A percentile compares a stretch with the other conserved stretches of the same genome.
Evolutionary conservation across 495 filamentous ascomycete genomes (phyloP).

Genomic region (Penicillium cinerascens): DNA sequence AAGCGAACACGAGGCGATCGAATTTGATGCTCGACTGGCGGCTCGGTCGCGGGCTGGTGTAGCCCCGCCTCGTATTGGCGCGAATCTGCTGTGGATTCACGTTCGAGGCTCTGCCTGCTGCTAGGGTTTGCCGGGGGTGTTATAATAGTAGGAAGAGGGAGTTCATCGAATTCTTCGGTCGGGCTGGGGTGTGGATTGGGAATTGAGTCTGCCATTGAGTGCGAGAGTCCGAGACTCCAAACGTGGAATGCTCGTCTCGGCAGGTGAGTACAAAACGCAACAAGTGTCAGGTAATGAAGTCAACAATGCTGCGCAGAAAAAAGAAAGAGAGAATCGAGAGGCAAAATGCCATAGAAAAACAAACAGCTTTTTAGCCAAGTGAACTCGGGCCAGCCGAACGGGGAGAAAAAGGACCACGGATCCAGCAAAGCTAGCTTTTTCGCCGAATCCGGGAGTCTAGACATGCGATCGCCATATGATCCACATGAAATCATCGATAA

Average conservation of each 20-base stretch:
- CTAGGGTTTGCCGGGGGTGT: not conserved
- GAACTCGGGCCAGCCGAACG: not conserved
- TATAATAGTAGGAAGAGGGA: conserved; percentile 14
- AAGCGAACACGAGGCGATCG: conserved; percentile 26
- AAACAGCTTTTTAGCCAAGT: not conserved
- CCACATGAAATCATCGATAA: conserved; percentile 5
- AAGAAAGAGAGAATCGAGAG: not conserved
- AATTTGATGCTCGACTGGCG: not conserved
- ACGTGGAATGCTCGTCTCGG: not conserved
- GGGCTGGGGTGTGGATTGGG: conserved; percentile 23
- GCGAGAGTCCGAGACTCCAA: not conserved
- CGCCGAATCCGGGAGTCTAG: not conserved
- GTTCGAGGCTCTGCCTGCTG: conserved; percentile 16
- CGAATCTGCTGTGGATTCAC: conserved; percentile 16
- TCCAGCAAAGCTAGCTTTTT: not conserved
- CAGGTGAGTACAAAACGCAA: not conserved
- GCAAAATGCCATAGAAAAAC: not conserved
- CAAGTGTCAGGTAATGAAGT: not conserved
- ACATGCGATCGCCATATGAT: conserved; percentile 3
- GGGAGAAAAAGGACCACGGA: not conserved
- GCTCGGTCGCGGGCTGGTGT: conserved; percentile 3
- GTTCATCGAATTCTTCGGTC: conserved; percentile 24
- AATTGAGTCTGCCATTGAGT: conserved; percentile 1
- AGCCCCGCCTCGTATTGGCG: conserved; percentile 14
- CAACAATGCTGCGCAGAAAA: not conserved